A percentile compares a stretch with the other conserved stretches of the same genome.
Conservation (phyloP, 768 basidiomycete species). For the Pholiota molesta region DNA sequence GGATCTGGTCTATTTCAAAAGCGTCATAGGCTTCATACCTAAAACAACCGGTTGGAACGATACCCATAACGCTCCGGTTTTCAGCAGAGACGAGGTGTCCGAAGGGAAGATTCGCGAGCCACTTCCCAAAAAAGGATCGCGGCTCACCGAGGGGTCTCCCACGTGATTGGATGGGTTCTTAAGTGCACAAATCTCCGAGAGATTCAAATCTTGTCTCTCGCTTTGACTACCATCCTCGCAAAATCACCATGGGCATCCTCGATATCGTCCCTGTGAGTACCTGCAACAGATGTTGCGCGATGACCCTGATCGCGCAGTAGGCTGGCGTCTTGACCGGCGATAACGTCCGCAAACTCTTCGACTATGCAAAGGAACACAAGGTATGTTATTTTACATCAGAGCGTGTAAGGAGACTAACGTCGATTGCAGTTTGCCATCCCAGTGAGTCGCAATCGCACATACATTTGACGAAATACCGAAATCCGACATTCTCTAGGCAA, state of each 20-base stretch:
- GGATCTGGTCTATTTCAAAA: not conserved
- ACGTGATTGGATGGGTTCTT: constrained; percentile 12
- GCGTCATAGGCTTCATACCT: not conserved
- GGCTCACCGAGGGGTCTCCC: constrained; percentile 16
- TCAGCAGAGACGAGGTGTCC: not conserved
- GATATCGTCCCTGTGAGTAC: constrained; percentile 78
- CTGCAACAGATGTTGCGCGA: not conserved
- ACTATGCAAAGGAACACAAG: constrained; percentile 89
- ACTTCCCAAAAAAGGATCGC: constrained; percentile 8
- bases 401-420: constrained; percentile 8
- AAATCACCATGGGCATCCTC: constrained; percentile 69
- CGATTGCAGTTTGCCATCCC: constrained; percentile 76
- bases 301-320: constrained; percentile 39
- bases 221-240: constrained; percentile 4
- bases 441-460: constrained; percentile 47
- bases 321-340: constrained; percentile 96
- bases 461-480: constrained; percentile 10
- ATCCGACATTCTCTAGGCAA: constrained; percentile 51
- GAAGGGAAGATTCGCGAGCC: constrained; percentile 9
- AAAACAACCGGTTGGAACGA: not conserved
- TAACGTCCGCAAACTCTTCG: constrained; percentile 92
- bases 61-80: constrained; percentile 3
- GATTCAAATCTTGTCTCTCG: constrained; percentile 6
- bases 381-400: constrained; percentile 39
- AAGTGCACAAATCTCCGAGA: constrained; percentile 6